These are phyloP conservation scores for Agarophyton chilense DNA, from an alignment of 23 red algal species.

Conservation along the genomic window DNA sequence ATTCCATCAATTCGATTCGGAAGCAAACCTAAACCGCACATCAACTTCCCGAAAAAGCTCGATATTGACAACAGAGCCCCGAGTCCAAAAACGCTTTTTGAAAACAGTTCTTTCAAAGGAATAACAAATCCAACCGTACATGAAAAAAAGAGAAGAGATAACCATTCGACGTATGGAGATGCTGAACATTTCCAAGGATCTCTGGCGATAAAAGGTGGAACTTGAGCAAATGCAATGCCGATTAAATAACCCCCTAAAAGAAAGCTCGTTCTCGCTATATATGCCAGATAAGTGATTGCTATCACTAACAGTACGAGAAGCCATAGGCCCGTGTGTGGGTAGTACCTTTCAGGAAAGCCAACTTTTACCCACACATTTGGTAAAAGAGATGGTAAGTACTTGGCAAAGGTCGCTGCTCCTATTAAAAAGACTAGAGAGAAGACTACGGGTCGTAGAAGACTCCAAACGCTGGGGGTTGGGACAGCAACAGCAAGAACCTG, in stretches of 20 bases:
- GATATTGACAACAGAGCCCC: conserved; percentile 51
- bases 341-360: neutral
- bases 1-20: conserved; percentile 45
- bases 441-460: conserved; percentile 17
- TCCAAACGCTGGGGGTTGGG: conserved; percentile 19
- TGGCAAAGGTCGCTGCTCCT: conserved; percentile 7
- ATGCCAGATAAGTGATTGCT: conserved; percentile 38
- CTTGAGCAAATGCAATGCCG: conserved; percentile 52
- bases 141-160: conserved; percentile 62
- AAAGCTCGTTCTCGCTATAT: conserved; percentile 50
- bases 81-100: conserved; percentile 14
- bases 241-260: conserved; percentile 56
- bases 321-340: conserved; percentile 16
- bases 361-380: neutral
- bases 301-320: neutral
- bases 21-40: conserved; percentile 55
- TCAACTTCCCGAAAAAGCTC: conserved; percentile 59
- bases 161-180: neutral
- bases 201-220: conserved; percentile 4
- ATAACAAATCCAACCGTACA: conserved; percentile 68
- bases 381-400: conserved; percentile 1
- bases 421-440: conserved; percentile 45
- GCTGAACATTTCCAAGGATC: conserved; percentile 31
- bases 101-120: conserved; percentile 48
- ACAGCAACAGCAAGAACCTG: conserved; percentile 46